phyloP scores from a whole-genome alignment of 352 stramenopile species.

The Blastocystis sp. region DNA sequence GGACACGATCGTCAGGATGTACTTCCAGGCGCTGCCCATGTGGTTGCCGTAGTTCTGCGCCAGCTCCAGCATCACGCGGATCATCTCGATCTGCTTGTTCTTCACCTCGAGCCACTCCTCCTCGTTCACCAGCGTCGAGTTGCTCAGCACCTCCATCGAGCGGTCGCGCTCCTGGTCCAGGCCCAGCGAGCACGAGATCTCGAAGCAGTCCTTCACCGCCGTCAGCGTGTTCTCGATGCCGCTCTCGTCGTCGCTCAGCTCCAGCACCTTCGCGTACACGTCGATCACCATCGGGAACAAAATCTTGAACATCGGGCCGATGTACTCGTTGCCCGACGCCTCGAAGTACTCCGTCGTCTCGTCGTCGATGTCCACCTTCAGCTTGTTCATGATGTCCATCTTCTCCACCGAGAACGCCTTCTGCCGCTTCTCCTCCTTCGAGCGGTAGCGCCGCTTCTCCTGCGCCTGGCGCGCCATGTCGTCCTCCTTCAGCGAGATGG shows the following conservation, averaged over 20 bases:
- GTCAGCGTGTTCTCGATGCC: constrained; percentile 88
- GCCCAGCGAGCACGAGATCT: constrained; percentile 81
- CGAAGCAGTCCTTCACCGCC: constrained; percentile 89
- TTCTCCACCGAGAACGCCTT: constrained; percentile 79
- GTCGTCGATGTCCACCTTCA: constrained; percentile 71
- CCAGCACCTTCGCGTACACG: constrained; percentile 91
- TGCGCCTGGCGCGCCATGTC: constrained; percentile 79
- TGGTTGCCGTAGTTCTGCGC: constrained; percentile 93
- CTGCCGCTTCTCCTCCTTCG: constrained; percentile 69
- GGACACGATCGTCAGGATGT: constrained; percentile 91
- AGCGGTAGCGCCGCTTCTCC: constrained; percentile 73
- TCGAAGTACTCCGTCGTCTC: constrained; percentile 70
- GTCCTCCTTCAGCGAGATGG: constrained; percentile 94
- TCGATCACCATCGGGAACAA: constrained; percentile 93
- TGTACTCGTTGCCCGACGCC: constrained; percentile 77
- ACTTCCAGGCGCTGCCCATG: constrained; percentile 89
- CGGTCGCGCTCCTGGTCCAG: constrained; percentile 89
- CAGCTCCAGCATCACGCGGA: constrained; percentile 92
- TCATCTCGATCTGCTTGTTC: constrained; percentile 93
- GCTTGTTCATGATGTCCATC: constrained; percentile 71
- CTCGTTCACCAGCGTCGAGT: constrained; percentile 91
- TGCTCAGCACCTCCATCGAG: constrained; percentile 90
- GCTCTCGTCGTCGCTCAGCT: constrained; percentile 85
- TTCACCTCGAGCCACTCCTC: constrained; percentile 85
- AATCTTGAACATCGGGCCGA: constrained; percentile 96